Evolutionary conservation across 176 grass and related monocot genomes (phyloP).

Genomic region (Oryza glaberrima): DNA sequence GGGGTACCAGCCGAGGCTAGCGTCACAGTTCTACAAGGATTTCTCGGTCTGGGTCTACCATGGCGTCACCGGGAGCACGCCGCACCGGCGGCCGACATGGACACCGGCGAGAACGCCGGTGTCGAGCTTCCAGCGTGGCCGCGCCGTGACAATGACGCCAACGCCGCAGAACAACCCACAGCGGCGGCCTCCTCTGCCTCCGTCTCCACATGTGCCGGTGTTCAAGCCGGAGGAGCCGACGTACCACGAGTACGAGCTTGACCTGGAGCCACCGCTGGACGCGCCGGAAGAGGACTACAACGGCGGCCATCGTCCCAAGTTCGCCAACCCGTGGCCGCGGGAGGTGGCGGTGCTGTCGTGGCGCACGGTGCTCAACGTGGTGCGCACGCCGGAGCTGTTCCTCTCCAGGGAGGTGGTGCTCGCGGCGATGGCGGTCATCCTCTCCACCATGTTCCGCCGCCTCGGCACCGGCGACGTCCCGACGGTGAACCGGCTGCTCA

Average conservation of each 20-base stretch:
- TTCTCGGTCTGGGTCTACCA: conserved; percentile 77
- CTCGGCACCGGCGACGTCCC: conserved; percentile 38
- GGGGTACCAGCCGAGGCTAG: conserved; percentile 57
- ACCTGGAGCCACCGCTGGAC: conserved; percentile 46
- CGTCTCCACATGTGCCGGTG: conserved; percentile 44
- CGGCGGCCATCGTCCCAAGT: conserved; percentile 40
- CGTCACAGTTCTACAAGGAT: conserved; percentile 80
- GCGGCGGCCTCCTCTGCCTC: conserved; percentile 12
- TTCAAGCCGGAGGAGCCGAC: conserved; percentile 47
- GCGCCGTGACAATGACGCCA: background rate
- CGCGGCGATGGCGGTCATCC: conserved; percentile 69
- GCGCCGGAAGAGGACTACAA: conserved; percentile 21
- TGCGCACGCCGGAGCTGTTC: conserved; percentile 72
- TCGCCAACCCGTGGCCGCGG: conserved; percentile 66
- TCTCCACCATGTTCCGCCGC: conserved; percentile 64
- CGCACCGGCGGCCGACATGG: conserved; percentile 57
- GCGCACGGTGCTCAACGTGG: conserved; percentile 63
- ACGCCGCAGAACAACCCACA: background rate
- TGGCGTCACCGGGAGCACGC: conserved; percentile 57
- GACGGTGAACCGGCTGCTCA: conserved; percentile 67
- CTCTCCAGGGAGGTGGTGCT: conserved; percentile 64
- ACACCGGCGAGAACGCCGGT: conserved; percentile 59
- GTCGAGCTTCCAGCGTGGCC: conserved; percentile 46
- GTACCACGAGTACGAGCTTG: conserved; percentile 43
- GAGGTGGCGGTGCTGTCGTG: conserved; percentile 68